phyloP scores from a whole-genome alignment of 129 eudicot genomes.

The Kitagawia praeruptora region DNA sequence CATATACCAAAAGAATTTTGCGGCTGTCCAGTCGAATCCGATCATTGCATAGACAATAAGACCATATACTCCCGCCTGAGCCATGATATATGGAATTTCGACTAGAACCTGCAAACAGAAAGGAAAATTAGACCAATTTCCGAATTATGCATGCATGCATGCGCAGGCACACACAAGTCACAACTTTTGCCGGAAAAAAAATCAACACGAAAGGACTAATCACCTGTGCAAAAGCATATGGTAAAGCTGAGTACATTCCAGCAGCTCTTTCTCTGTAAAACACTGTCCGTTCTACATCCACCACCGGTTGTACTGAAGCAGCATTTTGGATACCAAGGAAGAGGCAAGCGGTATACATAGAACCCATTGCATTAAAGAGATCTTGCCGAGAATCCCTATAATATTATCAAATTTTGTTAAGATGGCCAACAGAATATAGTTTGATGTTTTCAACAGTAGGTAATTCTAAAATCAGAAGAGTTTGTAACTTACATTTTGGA shows the following conservation, averaged over 20 bases:
- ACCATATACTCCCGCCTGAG: slow-evolving; percentile 15
- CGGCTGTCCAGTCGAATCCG: slow-evolving; percentile 25
- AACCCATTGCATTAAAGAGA: slow-evolving; percentile 32
- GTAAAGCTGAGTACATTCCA: slow-evolving; percentile 26
- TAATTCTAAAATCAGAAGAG: neutral
- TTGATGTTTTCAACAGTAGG: neutral
- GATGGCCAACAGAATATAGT: neutral
- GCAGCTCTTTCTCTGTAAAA: slow-evolving; percentile 28
- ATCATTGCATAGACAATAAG: slow-evolving; percentile 23
- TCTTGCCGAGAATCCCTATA: slow-evolving; percentile 14
- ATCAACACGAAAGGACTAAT: neutral
- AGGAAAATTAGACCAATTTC: neutral
- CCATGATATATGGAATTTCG: slow-evolving; percentile 20
- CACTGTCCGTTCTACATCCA: slow-evolving; percentile 23
- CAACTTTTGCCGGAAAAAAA: neutral
- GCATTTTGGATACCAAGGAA: slow-evolving; percentile 26
- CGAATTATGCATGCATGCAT: neutral
- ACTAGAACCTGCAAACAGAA: slow-evolving; percentile 16
- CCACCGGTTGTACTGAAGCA: slow-evolving; percentile 26
- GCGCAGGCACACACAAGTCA: neutral
- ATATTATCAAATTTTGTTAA: neutral
- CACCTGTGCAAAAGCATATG: slow-evolving; percentile 30
- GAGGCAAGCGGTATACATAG: slow-evolving; percentile 26
- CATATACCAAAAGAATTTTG: slow-evolving; percentile 24
- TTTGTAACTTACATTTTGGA: slow-evolving; percentile 7